Evolutionary conservation across 495 filamentous ascomycete species (phyloP), one percentile per base, ranked within the genome.

Genomic region (Poronia punctata): DNA sequence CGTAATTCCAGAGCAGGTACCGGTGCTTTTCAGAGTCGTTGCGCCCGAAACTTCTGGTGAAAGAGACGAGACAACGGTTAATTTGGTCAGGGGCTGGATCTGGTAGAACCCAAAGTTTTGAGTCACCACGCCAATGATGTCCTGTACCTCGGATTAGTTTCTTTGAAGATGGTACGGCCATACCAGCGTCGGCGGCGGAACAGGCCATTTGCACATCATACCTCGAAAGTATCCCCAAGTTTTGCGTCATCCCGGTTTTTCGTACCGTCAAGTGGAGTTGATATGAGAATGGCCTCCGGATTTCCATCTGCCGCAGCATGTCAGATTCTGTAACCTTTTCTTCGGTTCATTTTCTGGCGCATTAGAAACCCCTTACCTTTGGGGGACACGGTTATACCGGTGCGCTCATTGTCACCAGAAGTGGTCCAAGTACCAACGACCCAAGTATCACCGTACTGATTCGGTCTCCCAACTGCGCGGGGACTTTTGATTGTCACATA

Each of bases 371-470:
- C 3, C 40, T 20, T 35, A 66, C 66, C 67, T 24, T 62, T 57
- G 28, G 54, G 12, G 1, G 53, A 62, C 53, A 77, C 66, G 2
- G 76, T 80, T 39, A 82, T 38, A n/a, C 75, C 74, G 14, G 71
- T 69, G 14, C 72, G 60, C 11, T 49, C 48, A 49, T 82, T 81
- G 27, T 57, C 47, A 10, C 76, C 76, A 0, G 72, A 70, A 3
- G 65, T 66, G 14, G 43, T 49, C 70, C 75, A 82, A 39, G 69
- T 56, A 1, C 79, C 79, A 8, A 69, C 45, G 7, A 80, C 73
- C 75, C 77, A 83, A 4, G 72, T 71, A 38, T 83, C 79, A 11
- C 79, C 74, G 49, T 71, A 82, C 46, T 55, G 63, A 46, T 74
- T 80, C 4, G 76, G 67, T 38, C 60, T 64, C 15, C 64, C 53